phyloP scores from a whole-genome alignment of 2,329 filamentous ascomycete genomes.

The Mollisia scopiformis region DNA sequence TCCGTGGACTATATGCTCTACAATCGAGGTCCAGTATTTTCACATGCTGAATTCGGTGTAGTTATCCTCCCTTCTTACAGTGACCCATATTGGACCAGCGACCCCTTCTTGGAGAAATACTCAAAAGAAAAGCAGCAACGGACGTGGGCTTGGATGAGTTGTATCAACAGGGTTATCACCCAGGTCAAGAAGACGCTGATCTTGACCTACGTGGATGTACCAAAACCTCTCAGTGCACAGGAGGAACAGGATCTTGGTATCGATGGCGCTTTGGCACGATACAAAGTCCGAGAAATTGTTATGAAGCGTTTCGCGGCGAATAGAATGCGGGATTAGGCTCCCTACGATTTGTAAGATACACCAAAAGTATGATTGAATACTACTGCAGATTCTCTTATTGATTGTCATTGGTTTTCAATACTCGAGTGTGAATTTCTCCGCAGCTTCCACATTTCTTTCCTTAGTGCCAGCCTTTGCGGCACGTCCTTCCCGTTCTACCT shows the following conservation, averaged over 20 bases:
- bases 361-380: neutral
- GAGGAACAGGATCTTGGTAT: slow-evolving; percentile 56
- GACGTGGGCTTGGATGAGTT: slow-evolving; percentile 85
- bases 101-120: slow-evolving; percentile 49
- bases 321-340: slow-evolving; percentile 19
- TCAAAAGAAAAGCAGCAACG: slow-evolving; percentile 53
- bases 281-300: slow-evolving; percentile 79
- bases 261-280: slow-evolving; percentile 64
- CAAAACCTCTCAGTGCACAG: slow-evolving; percentile 60
- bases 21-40: slow-evolving; percentile 88
- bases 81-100: slow-evolving; percentile 69
- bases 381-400: neutral
- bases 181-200: slow-evolving; percentile 91
- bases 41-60: slow-evolving; percentile 91
- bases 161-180: slow-evolving; percentile 84
- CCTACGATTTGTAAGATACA: neutral
- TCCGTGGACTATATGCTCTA: slow-evolving; percentile 95
- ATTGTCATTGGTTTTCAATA: too few species aligned
- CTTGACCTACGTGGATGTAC: slow-evolving; percentile 89
- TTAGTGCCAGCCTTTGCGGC: too few species aligned
- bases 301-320: slow-evolving; percentile 72
- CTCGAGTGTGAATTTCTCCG: too few species aligned
- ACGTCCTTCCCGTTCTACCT: too few species aligned
- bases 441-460: too few species aligned
- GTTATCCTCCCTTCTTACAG: slow-evolving; percentile 83